Conservation (phyloP, 371 early-diverging fungal genomes). For the Lichtheimia ornata region DNA sequence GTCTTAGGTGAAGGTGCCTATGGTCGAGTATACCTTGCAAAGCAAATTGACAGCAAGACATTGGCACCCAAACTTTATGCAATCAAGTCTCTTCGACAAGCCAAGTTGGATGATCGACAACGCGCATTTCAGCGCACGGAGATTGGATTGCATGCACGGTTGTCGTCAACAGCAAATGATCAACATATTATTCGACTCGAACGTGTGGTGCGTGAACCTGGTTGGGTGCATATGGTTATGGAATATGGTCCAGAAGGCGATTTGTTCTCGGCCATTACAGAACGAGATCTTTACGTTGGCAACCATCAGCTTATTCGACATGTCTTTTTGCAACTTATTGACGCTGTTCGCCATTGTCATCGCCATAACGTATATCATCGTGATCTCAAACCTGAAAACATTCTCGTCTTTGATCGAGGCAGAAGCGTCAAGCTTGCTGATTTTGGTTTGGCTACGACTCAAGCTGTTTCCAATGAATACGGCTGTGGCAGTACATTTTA, state of each 20-base stretch:
- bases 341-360: slow-evolving; percentile 63
- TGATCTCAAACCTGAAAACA: slow-evolving; percentile 77
- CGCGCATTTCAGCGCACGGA: slow-evolving; percentile 70
- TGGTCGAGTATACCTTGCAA: slow-evolving; percentile 65
- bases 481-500: slow-evolving; percentile 95
- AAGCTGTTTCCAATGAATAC: slow-evolving; percentile 71
- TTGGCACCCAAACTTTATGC: slow-evolving; percentile 35
- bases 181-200: slow-evolving; percentile 74
- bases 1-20: slow-evolving; percentile 73
- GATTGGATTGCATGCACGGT: slow-evolving; percentile 64
- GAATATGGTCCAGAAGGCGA: slow-evolving; percentile 73
- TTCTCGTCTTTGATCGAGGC: slow-evolving; percentile 53
- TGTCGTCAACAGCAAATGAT: slow-evolving; percentile 55
- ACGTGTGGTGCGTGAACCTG: slow-evolving; percentile 58
- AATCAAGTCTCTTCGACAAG: slow-evolving; percentile 69
- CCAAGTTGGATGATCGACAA: slow-evolving; percentile 57
- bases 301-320: slow-evolving; percentile 50
- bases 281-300: slow-evolving; percentile 50
- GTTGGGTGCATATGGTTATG: slow-evolving; percentile 67
- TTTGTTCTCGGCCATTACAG: slow-evolving; percentile 69
- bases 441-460: slow-evolving; percentile 90
- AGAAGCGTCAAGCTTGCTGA: slow-evolving; percentile 83
- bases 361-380: slow-evolving; percentile 62
- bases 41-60: neutral
- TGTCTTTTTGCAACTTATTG: slow-evolving; percentile 60